These are phyloP conservation scores for Schoenoplectus triqueter DNA, from an alignment of 202 grass and related monocot species.

Conservation along the genomic window DNA sequence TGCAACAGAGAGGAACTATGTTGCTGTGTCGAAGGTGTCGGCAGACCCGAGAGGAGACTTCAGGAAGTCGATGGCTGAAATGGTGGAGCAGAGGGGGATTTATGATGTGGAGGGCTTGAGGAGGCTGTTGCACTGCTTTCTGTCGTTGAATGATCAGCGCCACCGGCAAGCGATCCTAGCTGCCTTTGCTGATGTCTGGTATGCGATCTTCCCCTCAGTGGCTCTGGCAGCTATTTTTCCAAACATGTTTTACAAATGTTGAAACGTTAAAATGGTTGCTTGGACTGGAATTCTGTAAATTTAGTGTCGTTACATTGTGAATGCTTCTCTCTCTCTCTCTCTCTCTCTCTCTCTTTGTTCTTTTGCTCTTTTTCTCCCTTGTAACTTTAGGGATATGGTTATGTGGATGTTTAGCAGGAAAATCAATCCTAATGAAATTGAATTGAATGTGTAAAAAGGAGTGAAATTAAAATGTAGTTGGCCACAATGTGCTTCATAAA, in stretches of 20 bases:
- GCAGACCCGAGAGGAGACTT: slow-evolving; percentile 74
- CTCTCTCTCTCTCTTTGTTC: background rate
- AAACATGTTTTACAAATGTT: slow-evolving; percentile 33
- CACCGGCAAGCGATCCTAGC: slow-evolving; percentile 68
- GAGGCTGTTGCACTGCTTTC: slow-evolving; percentile 79
- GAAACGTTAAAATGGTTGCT: background rate
- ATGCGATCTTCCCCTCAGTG: slow-evolving; percentile 52
- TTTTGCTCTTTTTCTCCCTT: background rate
- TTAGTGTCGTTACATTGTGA: background rate
- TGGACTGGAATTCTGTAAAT: background rate
- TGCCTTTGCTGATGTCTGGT: slow-evolving; percentile 84
- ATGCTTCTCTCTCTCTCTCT: background rate
- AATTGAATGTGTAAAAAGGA: background rate
- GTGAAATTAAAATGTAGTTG: background rate
- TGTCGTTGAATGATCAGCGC: slow-evolving; percentile 66
- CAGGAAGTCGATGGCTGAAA: slow-evolving; percentile 83
- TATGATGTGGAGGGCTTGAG: slow-evolving; percentile 73
- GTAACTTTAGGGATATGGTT: background rate
- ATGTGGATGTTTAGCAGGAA: background rate
- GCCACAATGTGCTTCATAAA: background rate
- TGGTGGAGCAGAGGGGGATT: slow-evolving; percentile 78
- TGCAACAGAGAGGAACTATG: slow-evolving; percentile 39
- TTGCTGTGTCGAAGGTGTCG: slow-evolving; percentile 88
- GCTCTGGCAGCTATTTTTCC: slow-evolving; percentile 26
- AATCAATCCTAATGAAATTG: background rate